Evolutionary conservation across 2,329 filamentous ascomycete species (phyloP), one percentile per base, ranked within the genome.

Genomic region (Nothopassalora personata): DNA sequence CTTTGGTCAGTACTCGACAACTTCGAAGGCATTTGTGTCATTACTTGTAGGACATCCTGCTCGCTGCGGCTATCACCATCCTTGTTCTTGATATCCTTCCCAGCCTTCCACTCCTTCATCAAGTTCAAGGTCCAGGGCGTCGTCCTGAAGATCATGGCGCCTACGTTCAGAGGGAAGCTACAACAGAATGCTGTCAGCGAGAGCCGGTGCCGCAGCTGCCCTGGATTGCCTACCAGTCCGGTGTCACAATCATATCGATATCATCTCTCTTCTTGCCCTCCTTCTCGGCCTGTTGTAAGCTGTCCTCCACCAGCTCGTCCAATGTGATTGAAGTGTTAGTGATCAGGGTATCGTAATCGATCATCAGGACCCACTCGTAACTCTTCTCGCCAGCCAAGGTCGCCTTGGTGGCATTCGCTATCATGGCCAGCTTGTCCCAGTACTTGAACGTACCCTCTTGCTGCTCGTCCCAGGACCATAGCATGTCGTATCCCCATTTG

Each of bases 291-390:
- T 23, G 19, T 15, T 48, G 39, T 75, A 62, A n/a, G 67, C 68
- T 19, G 73, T 71, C 13, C n/a, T 68, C 59, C 48, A 76, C 72
- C 49, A 76, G 68, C 49, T 74, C 69, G 4, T 68, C 64, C 33
- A 76, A 45, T 51, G 69, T 71, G 61, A 72, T 71, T 6, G 68
- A 65, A 9, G 72, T 75, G 56, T 76, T 75, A 10, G 73, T 76
- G 58, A 76, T 70, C 19, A 76, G 63, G 0, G 73, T 74, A 61
- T 76, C 74, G 43, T 74, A 76, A 61, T 76, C 74, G 11, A 75
- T 63, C 74, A 74, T 76, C 74, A 74, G 75, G 31, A 76, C 69
- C 74, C 74, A 76, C 57, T 76, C 74, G 56, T 72, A 61, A 7
- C 39, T 50, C 7, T 43, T 72, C 58, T 70, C 71, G 50, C 63